Base-by-base conservation (phyloP, 805 yeast species). In the Yarrowia sp. region DNA sequence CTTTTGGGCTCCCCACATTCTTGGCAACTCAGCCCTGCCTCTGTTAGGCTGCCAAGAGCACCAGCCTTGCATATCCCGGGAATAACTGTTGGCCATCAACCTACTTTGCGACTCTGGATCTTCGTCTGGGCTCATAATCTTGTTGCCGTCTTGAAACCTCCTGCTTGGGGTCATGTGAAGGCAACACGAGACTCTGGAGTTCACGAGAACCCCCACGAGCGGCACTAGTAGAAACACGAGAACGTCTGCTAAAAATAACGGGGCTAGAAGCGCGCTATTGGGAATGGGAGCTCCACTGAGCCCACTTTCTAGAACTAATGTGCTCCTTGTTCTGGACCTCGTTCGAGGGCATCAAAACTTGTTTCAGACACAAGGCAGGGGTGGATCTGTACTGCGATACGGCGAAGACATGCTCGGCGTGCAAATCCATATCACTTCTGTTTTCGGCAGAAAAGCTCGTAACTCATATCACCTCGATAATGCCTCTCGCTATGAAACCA, bases 21-120 rank as follows among this genome's bases (percentile, higher is more conserved):
- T 56, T 56, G 63, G 63, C 63, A 56, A 56, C 40, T 56, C 63
- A 56, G 63, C 63, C 63, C 63, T 56, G 63, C 63, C 40, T 56
- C 63, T 42, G 40, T 56, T 41, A 56, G 63, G 63, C 63, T 16
- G 63, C 63, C 61, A 55, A 55, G 61, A 38, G 2, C 19, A 9
- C 46, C 63, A 56, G 63, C 63, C 63, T 56, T 56, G 63, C 63
- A 56, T 56, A 56, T 56, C 63, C 63, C 63, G 63, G 63, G 63
- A 56, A 56, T 56, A 56, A 56, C 61, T 53, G 35, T 8, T 52
- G 41, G 22, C 42, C 26, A 52, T 19, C 43, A 36, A 53, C 43
- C 43, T 38, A 53, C 43, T 53, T 19, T 53, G n/a, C 26, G 5
- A n/a, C 16, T 8, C 43, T 53, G 43, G 43, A 53, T 38, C n/a